Conservation (phyloP, 2,329 filamentous ascomycete species). For the Diaporthe citriasiana region DNA sequence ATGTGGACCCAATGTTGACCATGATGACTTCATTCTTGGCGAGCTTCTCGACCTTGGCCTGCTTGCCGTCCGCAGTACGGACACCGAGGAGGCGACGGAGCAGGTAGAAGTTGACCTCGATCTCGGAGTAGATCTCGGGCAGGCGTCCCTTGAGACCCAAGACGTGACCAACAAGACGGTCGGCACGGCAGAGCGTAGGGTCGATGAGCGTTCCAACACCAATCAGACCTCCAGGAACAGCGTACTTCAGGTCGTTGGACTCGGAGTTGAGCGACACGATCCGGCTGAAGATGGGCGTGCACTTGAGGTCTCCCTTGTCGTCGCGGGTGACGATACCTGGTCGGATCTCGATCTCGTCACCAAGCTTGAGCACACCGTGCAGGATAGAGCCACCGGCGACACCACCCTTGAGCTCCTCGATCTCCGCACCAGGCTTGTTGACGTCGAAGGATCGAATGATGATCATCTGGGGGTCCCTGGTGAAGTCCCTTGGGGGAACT, state of each 20-base stretch:
- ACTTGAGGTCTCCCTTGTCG: slow-evolving; percentile 92
- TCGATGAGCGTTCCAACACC: slow-evolving; percentile 98
- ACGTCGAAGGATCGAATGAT: slow-evolving; percentile 99
- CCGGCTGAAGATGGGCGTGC: slow-evolving; percentile 96
- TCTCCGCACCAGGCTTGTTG: slow-evolving; percentile 99
- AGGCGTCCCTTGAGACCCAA: slow-evolving; percentile 94
- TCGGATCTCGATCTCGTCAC: slow-evolving; percentile 98
- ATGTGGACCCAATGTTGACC: slow-evolving; percentile 99
- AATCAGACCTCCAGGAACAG: slow-evolving; percentile 96
- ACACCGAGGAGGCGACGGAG: slow-evolving; percentile 95
- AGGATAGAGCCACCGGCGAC: slow-evolving; percentile 97
- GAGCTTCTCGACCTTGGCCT: slow-evolving; percentile 98
- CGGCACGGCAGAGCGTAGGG: slow-evolving; percentile 96
- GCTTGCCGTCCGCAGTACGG: slow-evolving; percentile 97
- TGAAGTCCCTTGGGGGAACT: slow-evolving; percentile 91
- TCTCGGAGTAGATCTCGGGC: slow-evolving; percentile 97
- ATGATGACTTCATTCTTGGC: slow-evolving; percentile 99
- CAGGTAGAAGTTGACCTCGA: slow-evolving; percentile 99
- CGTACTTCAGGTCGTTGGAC: slow-evolving; percentile 98
- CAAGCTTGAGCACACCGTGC: slow-evolving; percentile 95
- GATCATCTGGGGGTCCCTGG: slow-evolving; percentile 95
- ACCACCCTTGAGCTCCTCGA: slow-evolving; percentile 98
- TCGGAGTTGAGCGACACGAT: slow-evolving; percentile 97
- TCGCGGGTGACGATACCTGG: slow-evolving; percentile 99
- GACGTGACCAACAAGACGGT: slow-evolving; percentile 98